Percentiles rank a stretch among this genome's conserved stretches.
Conservation (phyloP, 2,329 filamentous ascomycete species). For the Botryotinia narcissicola region DNA sequence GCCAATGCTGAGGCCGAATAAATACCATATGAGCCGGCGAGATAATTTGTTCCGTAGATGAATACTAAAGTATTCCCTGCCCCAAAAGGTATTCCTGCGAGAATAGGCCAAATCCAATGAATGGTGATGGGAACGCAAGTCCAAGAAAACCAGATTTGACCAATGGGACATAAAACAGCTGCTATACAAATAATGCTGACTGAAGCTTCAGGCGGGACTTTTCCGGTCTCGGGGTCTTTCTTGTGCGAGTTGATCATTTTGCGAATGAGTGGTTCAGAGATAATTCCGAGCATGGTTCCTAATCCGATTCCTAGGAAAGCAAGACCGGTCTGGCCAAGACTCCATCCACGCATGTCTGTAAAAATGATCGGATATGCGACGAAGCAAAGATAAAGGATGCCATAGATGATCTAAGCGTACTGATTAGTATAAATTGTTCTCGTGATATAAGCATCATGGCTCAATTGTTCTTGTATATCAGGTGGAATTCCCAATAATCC, state of each 20-base stretch:
- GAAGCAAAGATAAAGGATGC: constrained; percentile 86
- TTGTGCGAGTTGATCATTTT: constrained; percentile 74
- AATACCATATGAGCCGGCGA: constrained; percentile 75
- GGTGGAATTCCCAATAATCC: neutral
- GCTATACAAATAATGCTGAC: constrained; percentile 78
- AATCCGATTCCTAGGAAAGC: constrained; percentile 72
- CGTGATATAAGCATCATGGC: neutral
- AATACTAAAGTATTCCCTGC: constrained; percentile 74
- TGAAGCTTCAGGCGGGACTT: constrained; percentile 73
- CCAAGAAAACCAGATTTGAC: constrained; percentile 86
- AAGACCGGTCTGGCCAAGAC: constrained; percentile 68
- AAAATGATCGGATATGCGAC: constrained; percentile 89
- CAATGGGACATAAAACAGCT: constrained; percentile 69
- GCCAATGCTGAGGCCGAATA: constrained; percentile 80
- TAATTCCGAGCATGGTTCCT: constrained; percentile 60
- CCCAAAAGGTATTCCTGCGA: constrained; percentile 77
- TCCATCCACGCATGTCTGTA: constrained; percentile 70
- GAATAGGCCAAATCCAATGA: constrained; percentile 77
- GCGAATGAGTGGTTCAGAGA: constrained; percentile 69
- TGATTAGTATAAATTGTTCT: neutral
- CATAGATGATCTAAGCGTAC: constrained; percentile 64
- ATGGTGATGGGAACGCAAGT: constrained; percentile 74
- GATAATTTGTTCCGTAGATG: constrained; percentile 79
- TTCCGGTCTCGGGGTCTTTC: constrained; percentile 71
- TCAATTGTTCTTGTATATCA: neutral